phyloP scores from a whole-genome alignment of 345 rosid genomes.

The Cardamine chenopodiifolia region DNA sequence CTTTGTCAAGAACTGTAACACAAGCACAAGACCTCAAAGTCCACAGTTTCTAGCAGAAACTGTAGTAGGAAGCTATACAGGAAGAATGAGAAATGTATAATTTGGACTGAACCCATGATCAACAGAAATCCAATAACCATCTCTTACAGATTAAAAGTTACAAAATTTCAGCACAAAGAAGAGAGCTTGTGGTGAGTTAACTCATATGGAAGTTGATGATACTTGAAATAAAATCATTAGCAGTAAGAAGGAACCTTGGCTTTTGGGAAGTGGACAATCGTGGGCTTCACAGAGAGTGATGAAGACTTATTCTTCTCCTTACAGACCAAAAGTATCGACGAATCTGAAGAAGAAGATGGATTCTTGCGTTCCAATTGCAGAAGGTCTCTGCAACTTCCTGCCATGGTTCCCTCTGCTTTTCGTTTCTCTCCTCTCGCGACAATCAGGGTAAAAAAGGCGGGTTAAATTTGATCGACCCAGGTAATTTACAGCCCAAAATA shows the following conservation, averaged over 20 bases:
- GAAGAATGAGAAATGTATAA: too few relatives aligned
- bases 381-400: background rate
- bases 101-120: too few relatives aligned
- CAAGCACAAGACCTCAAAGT: background rate
- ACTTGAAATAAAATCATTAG: background rate
- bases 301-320: background rate
- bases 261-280: background rate
- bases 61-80: too few relatives aligned
- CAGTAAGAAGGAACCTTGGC: background rate
- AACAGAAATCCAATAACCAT: too few relatives aligned
- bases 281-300: background rate
- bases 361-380: background rate
- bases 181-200: background rate
- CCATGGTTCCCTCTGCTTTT: background rate
- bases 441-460: background rate
- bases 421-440: background rate
- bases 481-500: background rate
- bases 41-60: too few relatives aligned
- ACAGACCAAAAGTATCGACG: background rate
- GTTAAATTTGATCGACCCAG: background rate
- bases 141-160: too few relatives aligned
- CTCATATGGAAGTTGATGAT: background rate
- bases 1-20: background rate
- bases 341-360: background rate
- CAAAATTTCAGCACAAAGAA: too few relatives aligned